Evolutionary conservation across 1,139 yeast genomes (phyloP), one percentile per base, ranked within the genome.

Genomic region (Trichomonascaceae sp.): DNA sequence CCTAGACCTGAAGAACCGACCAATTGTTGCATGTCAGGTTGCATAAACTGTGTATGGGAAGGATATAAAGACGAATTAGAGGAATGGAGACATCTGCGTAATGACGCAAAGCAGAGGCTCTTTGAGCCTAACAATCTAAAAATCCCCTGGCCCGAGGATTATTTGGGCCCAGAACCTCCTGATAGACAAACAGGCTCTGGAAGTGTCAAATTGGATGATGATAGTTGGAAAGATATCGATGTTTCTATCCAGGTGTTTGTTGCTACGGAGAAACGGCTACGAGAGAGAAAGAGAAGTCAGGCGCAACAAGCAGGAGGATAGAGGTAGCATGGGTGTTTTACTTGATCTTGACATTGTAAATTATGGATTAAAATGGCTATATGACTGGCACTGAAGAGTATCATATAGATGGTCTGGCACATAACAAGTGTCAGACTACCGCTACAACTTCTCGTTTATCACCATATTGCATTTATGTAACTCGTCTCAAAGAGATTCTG

Each of bases 1-100:
- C 81, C 80, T 17, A 79, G 78, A 64, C 99, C 99, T 1, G 75
- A 74, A 5, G 96, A 89, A 63, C 98, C 98, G 1, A 96, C 90
- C 63, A 90, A 91, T 68, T 93, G 99, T 69, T 93, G 99, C 69
- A 90, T 90, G 96, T 85, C 95, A 59, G 99, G 99, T 1, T 93
- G 99, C 69, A 83, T 89, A 44, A 88, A 91, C 69, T 93, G 99
- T 70, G 98, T 93, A 1, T 93, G 98, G 98, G 97, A 91, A 63
- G 73, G 87, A 55, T 93, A 82, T 68, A 84, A 86, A 61, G 97
- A 91, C 53, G 98, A 93, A 67, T 65, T 91, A 51, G 84, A 82
- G 60, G 90, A 89, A 27, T 93, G 96, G 96, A 81, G 82, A 63
- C 67, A 61, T 1, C 72, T 76, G 62, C 75, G 96, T 38, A 70